Conservation (phyloP, 345 rosid species). For the Corymbia maculata region DNA sequence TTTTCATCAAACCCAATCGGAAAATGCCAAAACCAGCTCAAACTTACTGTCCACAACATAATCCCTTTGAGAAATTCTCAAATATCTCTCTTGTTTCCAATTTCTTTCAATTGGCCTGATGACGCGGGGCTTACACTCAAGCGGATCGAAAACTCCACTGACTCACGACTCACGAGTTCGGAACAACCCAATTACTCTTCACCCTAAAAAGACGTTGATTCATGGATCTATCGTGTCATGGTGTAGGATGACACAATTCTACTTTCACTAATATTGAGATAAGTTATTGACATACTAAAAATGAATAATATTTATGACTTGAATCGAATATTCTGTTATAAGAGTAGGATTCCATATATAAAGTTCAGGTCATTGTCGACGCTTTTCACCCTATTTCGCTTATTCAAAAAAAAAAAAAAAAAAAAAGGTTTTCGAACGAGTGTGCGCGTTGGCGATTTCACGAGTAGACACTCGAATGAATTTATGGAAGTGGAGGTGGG, state of each 20-base stretch:
- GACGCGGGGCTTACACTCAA: too few relatives aligned
- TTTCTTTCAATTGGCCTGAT: background rate
- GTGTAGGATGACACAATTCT: background rate
- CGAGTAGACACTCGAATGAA: background rate
- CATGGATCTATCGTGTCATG: fast-evolving
- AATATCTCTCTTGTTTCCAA: background rate
- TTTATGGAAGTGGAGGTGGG: background rate
- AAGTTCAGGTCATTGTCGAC: background rate
- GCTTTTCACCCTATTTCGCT: background rate
- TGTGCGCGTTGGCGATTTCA: background rate
- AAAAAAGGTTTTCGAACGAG: background rate
- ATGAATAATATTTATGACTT: too few relatives aligned
- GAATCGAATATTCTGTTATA: too few relatives aligned
- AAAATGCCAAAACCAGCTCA: background rate
- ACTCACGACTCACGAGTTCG: too few relatives aligned
- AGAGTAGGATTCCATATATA: too few relatives aligned
- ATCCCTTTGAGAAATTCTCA: background rate
- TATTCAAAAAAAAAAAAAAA: background rate
- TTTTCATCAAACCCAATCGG: background rate
- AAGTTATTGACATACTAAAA: background rate
- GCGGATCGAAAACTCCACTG: too few relatives aligned
- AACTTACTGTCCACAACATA: background rate
- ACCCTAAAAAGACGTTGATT: background rate
- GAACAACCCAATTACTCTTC: too few relatives aligned
- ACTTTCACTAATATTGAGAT: background rate